A percentile compares a stretch with the other conserved stretches of the same genome.
Conservation (phyloP, 768 basidiomycete genomes). For the Zangia roseola region DNA sequence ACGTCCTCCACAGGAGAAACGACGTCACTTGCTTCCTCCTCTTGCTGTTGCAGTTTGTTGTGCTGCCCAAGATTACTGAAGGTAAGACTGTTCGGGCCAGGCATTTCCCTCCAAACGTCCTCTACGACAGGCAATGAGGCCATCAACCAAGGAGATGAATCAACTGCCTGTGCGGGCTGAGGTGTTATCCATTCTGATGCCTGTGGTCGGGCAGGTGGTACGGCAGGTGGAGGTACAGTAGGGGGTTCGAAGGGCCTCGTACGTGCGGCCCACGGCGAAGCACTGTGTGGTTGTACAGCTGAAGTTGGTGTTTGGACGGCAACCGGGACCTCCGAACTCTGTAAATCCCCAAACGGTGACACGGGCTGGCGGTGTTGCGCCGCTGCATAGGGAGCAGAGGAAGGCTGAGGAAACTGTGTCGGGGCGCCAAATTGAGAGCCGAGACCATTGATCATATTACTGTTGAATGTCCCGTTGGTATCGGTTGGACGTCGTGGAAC, state of each 20-base stretch:
- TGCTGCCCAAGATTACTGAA: conserved; percentile 59
- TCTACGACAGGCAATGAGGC: conserved; percentile 46
- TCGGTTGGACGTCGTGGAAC: conserved; percentile 24
- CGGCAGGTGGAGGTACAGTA: conserved; percentile 16
- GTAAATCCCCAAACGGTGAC: conserved; percentile 25
- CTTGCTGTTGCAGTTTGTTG: conserved; percentile 49
- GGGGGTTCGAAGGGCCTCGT: conserved; percentile 20
- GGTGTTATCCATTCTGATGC: conserved; percentile 39
- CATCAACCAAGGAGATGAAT: conserved; percentile 57
- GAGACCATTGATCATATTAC: conserved; percentile 15
- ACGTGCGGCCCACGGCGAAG: conserved; percentile 25
- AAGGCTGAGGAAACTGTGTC: conserved; percentile 20
- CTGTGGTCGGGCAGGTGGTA: conserved; percentile 22
- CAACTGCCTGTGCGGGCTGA: conserved; percentile 24
- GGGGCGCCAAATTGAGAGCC: conserved; percentile 21
- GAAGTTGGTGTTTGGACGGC: conserved; percentile 21
- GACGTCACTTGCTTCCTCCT: conserved; percentile 22
- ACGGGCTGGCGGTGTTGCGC: conserved; percentile 20
- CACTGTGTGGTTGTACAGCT: conserved; percentile 20
- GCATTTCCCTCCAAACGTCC: conserved; percentile 45
- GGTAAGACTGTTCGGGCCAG: conserved; percentile 51
- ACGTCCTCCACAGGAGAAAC: conserved; percentile 19
- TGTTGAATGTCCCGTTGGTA: conserved; percentile 24
- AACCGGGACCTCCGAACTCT: conserved; percentile 15
- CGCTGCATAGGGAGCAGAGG: conserved; percentile 17